phyloP scores from a whole-genome alignment of 331 rosid species.

The Pyracantha coccinea region DNA sequence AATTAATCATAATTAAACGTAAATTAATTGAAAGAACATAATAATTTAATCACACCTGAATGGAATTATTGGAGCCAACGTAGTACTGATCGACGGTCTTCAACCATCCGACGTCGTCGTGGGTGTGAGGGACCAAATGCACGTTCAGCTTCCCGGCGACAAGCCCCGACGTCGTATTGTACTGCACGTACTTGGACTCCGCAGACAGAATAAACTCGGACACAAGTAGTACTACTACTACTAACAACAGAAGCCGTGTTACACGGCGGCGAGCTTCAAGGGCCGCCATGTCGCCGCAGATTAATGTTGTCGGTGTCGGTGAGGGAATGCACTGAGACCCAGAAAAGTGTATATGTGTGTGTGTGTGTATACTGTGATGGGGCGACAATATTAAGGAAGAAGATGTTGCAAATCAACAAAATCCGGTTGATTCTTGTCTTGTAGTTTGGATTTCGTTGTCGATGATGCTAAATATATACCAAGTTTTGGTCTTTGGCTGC shows the following conservation, averaged over 20 bases:
- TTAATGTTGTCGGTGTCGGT: background rate
- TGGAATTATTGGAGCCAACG: slow-evolving; percentile 74
- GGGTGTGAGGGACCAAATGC: slow-evolving; percentile 67
- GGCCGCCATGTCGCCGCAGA: slow-evolving; percentile 1
- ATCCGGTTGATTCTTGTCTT: background rate
- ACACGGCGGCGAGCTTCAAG: background rate
- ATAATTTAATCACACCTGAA: slow-evolving; percentile 28
- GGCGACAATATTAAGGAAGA: background rate
- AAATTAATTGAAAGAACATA: background rate
- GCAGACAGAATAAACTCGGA: background rate
- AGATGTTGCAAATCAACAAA: background rate
- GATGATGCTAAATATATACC: background rate
- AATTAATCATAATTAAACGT: background rate
- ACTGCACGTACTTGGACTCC: slow-evolving; percentile 42
- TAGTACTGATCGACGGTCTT: slow-evolving; percentile 79
- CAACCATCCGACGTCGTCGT: slow-evolving; percentile 87
- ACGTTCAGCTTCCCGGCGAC: slow-evolving; percentile 63
- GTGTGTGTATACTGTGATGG: too few relatives aligned
- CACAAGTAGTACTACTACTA: background rate
- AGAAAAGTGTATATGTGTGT: background rate
- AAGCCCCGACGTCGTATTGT: slow-evolving; percentile 49
- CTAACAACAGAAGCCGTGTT: background rate
- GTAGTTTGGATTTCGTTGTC: background rate
- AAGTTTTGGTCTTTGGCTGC: background rate
- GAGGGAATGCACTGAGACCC: background rate